Evolutionary conservation across 1,284 basidiomycete genomes (phyloP), one percentile per base, ranked within the genome.

Genomic region (Porodaedalea pini): DNA sequence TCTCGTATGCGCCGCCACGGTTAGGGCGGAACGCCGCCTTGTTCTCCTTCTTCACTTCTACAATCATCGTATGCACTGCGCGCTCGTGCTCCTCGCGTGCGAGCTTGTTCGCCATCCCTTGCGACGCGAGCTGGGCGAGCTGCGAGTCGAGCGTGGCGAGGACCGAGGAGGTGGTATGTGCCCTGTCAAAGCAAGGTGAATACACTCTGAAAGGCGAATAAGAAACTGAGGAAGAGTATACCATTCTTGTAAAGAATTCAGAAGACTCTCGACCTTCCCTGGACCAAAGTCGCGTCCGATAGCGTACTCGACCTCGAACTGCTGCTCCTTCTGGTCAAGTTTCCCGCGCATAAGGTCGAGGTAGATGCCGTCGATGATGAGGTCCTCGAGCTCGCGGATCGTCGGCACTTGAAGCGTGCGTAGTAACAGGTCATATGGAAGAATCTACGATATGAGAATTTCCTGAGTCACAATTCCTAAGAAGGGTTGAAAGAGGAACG

Each of bases 351-450:
- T 78, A 48, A 98, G 77, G 65, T 91, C 89, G 37, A 91, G 83
- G 70, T 98, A 98, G 68, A 98, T 92, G 7, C 88, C 86, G 66
- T 98, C 94, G 69, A 99, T 98, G 69, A 98, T 90, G 62, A 97
- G 81, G 70, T 98, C 94, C 70, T 98, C 96, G 3, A 98, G 82
- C 62, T 91, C 89, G 51, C 92, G 85, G 54, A 92, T 83, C 1
- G 81, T 85, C 2, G 81, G 77, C 68, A 94, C 80, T 47, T 90
- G 79, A 17, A 98, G 80, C 1, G 78, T 75, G 52, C 78, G 67
- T 11, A 90, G 78, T 0, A 94, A 78, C 43, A 79, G 73, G 10
- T 79, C 68, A 69, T 94, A 93, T 0, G 88, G 82, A 3, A 93
- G 78, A 58, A 90, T 87, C 90, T 92, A 25, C 62, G 17, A 37